Conservation (phyloP, 306 rosid genomes). For the Fragaria ananassa region DNA sequence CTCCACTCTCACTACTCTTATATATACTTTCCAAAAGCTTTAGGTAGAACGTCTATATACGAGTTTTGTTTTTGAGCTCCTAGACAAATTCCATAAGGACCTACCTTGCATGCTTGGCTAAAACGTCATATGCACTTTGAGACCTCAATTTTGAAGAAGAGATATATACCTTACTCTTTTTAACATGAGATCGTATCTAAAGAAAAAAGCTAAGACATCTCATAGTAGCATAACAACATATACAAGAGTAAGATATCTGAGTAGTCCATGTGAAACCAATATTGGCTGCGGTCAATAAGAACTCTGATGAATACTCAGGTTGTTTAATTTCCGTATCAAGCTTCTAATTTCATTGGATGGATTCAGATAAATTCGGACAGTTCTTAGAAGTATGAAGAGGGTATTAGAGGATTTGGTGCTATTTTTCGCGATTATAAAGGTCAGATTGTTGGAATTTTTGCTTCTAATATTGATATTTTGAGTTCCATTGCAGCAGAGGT, state of each 20-base stretch:
- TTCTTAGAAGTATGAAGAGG: no score
- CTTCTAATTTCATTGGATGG: no score
- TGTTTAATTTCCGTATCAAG: background rate
- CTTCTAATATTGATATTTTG: no score
- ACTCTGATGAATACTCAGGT: background rate
- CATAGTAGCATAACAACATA: background rate
- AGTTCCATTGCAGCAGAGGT: no score
- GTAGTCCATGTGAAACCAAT: background rate
- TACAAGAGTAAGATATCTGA: background rate
- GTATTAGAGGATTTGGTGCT: no score
- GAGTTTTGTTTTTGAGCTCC: conserved; percentile 6
- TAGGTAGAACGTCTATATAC: background rate
- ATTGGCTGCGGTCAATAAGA: background rate
- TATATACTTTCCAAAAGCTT: background rate
- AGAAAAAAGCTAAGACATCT: background rate
- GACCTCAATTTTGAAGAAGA: background rate
- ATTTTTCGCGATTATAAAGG: no score
- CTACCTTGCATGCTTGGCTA: background rate
- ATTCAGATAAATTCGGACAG: no score
- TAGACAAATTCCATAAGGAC: conserved; percentile 1
- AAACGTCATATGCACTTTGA: background rate
- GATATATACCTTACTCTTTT: background rate
- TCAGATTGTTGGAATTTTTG: no score
- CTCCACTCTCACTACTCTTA: conserved; percentile 1
- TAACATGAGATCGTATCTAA: background rate